Conservation (phyloP, 371 early-diverging fungal species). For the Rhizopus arrhizus region DNA sequence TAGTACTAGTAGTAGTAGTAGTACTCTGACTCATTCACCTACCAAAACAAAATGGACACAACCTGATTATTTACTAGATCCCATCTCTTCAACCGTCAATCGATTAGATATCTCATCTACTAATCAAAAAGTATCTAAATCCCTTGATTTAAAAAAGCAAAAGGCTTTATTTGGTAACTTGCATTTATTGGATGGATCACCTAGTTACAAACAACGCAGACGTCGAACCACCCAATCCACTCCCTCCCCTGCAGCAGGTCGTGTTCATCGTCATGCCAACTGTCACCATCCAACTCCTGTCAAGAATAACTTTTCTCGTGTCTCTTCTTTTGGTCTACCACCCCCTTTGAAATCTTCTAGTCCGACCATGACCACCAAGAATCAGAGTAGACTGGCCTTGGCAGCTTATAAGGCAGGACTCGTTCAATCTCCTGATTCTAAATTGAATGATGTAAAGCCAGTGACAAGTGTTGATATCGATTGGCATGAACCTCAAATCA, state of each 20-base stretch:
- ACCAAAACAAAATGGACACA: not conserved
- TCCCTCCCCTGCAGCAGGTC: constrained; percentile 24
- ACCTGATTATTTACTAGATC: constrained; percentile 22
- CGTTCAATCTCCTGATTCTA: too few species aligned
- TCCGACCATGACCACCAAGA: not conserved
- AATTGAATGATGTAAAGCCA: constrained; percentile 1
- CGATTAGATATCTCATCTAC: constrained; percentile 30
- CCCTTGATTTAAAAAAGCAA: constrained; percentile 45
- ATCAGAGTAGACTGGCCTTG: constrained; percentile 39
- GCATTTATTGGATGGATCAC: constrained; percentile 71
- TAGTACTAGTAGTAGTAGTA: not conserved
- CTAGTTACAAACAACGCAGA: constrained; percentile 72
- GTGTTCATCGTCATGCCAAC: constrained; percentile 34
- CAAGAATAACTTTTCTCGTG: constrained; percentile 5
- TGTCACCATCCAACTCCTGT: constrained; percentile 32
- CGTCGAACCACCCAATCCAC: constrained; percentile 54
- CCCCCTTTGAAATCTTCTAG: not conserved
- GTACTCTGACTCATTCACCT: not conserved
- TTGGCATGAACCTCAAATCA: not conserved
- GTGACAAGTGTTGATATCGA: not conserved
- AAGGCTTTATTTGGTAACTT: constrained; percentile 60
- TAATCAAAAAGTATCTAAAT: constrained; percentile 26
- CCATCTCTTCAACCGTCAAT: constrained; percentile 32
- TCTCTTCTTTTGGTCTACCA: constrained; percentile 4
- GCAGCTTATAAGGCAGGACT: constrained; percentile 38